Base-by-base conservation (phyloP, 2,329 filamentous ascomycete species). In the Ophiostoma triangulosporum region DNA sequence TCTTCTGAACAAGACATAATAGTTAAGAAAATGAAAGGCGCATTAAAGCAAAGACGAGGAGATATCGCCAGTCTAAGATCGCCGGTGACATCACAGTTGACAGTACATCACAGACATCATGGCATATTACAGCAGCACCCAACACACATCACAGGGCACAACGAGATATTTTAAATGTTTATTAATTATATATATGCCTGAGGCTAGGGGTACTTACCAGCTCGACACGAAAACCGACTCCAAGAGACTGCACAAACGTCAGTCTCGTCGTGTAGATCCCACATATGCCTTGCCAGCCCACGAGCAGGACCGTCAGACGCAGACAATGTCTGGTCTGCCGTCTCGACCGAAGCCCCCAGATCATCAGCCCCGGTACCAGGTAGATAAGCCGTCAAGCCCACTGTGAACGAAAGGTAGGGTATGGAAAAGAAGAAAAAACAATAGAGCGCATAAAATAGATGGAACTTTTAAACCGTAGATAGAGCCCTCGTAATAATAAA, bases 141-240 rank as follows among this genome's bases (percentile, higher is more conserved):
- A n/a, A n/a, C n/a, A n/a, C n/a, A n/a, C n/a, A n/a, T n/a, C n/a
- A n/a, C n/a, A n/a, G n/a, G n/a, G n/a, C n/a, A n/a, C n/a, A n/a
- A n/a, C n/a, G n/a, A n/a, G n/a, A n/a, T n/a, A n/a, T n/a, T n/a
- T n/a, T n/a, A n/a, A n/a, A n/a, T n/a, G n/a, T n/a, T n/a, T n/a
- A n/a, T n/a, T n/a, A n/a, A n/a, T n/a, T n/a, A n/a, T n/a, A n/a
- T n/a, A n/a, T n/a, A n/a, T n/a, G n/a, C n/a, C n/a, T n/a, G n/a
- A n/a, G n/a, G n/a, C n/a, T n/a, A n/a, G n/a, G n/a, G n/a, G 43
- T 50, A 55, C 54, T 55, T 55, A 55, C 54, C 54, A 55, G 54
- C 54, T 36, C 50, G 46, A 55, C 54, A 52, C 4, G 15, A 52
- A 12, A 40, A 14, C 9, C 27, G 12, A n/a, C n/a, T n/a, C n/a